A percentile compares a stretch with the other conserved stretches of the same genome.
Evolutionary conservation across 208 protist species (phyloP).

Genomic region (Strigomonas culicis): DNA sequence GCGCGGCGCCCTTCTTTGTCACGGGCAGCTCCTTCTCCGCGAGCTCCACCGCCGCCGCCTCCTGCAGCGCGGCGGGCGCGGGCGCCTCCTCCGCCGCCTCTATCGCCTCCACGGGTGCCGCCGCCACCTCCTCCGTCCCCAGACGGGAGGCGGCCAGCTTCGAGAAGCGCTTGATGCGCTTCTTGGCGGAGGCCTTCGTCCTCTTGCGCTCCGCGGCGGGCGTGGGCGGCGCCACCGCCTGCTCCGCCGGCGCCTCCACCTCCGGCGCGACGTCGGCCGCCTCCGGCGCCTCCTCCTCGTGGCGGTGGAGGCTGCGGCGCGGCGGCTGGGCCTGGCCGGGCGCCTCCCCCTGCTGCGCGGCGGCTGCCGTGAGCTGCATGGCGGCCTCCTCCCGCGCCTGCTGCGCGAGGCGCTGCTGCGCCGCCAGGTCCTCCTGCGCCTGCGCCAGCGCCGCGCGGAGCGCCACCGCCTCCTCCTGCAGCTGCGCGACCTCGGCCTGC

Average conservation of each 20-base stretch:
- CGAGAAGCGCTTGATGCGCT: slow-evolving; percentile 20
- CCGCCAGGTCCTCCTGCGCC: not conserved
- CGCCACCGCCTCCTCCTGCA: not conserved
- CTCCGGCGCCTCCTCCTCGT: not conserved
- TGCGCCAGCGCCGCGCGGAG: not conserved
- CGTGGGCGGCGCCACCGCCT: too few species aligned
- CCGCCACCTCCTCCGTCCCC: not conserved
- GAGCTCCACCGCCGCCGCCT: slow-evolving; percentile 2
- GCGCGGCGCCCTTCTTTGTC: slow-evolving; percentile 22
- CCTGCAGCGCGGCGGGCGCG: not conserved
- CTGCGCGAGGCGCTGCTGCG: not conserved
- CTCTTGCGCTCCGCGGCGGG: too few species aligned
- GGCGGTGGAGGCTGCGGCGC: not conserved
- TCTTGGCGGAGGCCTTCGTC: too few species aligned
- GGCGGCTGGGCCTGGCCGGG: not conserved
- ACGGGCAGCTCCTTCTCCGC: slow-evolving; percentile 14
- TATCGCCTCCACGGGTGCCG: slow-evolving; percentile 9
- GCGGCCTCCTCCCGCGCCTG: slow-evolving; percentile 1
- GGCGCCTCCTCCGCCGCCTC: slow-evolving; percentile 10
- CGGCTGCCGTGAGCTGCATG: not conserved
- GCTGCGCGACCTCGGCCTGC: not conserved
- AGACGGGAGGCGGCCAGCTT: slow-evolving; percentile 14
- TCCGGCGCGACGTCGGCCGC: not conserved
- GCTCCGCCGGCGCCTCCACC: not conserved
- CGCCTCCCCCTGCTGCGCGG: not conserved